phyloP scores from a whole-genome alignment of 2,329 filamentous ascomycete species.

The Nothomitra cinnamomea region DNA sequence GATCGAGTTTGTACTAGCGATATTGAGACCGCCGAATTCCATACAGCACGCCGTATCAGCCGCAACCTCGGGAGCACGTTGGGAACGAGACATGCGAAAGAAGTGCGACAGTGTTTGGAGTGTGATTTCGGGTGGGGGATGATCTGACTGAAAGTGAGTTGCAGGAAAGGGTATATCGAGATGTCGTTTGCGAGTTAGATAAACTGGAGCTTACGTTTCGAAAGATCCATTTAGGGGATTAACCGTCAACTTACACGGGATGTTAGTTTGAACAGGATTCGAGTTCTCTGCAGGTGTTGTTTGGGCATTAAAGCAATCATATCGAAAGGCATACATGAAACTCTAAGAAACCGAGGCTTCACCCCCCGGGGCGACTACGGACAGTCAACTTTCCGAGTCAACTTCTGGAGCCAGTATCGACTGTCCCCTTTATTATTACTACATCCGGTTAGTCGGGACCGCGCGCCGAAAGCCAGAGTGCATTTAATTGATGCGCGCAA shows the following conservation, averaged over 20 bases:
- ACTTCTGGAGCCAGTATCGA: no score
- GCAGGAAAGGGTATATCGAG: slow-evolving; percentile 9
- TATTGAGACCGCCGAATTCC: slow-evolving; percentile 7
- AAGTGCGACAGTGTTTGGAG: slow-evolving; percentile 11
- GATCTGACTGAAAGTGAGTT: slow-evolving; percentile 9
- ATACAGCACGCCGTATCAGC: slow-evolving; percentile 7
- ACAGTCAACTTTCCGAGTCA: no score
- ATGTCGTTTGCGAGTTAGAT: slow-evolving; percentile 13
- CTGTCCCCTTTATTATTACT: no score
- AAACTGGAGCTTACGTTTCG: slow-evolving; percentile 6
- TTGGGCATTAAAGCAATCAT: no score
- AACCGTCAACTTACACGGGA: background rate
- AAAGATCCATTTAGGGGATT: background rate
- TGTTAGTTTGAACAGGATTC: no score
- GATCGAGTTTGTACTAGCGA: background rate
- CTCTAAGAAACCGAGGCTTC: no score
- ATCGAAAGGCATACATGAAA: no score
- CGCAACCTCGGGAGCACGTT: slow-evolving; percentile 1
- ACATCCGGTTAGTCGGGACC: no score
- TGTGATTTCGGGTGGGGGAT: slow-evolving; percentile 11
- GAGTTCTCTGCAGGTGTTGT: no score
- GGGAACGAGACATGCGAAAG: slow-evolving; percentile 9
- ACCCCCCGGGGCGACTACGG: no score
- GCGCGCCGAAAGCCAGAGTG: no score
- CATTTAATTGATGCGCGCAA: no score